Percentiles rank a stretch among this genome's conserved stretches.
Conservation (phyloP, 2,329 filamentous ascomycete species). For the Pseudocercospora macadamiae region DNA sequence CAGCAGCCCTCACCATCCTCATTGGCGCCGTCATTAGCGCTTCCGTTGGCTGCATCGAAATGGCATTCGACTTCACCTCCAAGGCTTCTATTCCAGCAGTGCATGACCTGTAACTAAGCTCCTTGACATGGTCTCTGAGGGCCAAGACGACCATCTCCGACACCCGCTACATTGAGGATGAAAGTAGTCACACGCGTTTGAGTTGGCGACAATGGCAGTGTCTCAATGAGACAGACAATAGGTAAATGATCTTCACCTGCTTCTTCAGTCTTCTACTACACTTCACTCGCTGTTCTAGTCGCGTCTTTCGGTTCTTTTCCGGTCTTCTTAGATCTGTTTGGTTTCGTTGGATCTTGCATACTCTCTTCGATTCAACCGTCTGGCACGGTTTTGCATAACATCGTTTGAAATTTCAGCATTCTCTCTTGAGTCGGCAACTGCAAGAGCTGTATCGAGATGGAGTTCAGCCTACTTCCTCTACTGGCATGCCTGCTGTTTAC, state of each 20-base stretch:
- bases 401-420: background rate
- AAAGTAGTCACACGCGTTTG: constrained; percentile 1
- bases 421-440: background rate
- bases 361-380: background rate
- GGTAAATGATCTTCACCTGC: background rate
- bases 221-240: constrained; percentile 7
- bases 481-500: background rate
- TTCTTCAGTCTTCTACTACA: background rate
- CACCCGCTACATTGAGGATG: background rate
- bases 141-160: constrained; percentile 4
- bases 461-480: background rate
- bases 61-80: constrained; percentile 1
- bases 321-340: too few relatives aligned
- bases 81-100: background rate
- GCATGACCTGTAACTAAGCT: background rate
- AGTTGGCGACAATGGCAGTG: constrained; percentile 5
- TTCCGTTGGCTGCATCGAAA: background rate
- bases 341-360: background rate
- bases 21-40: constrained; percentile 3
- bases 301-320: background rate
- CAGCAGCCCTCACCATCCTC: background rate
- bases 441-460: background rate
- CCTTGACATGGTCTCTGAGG: background rate
- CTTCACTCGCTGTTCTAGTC: background rate
- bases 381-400: background rate